Base-by-base conservation (phyloP, 768 basidiomycete species). In the Serendipita vermifera region DNA sequence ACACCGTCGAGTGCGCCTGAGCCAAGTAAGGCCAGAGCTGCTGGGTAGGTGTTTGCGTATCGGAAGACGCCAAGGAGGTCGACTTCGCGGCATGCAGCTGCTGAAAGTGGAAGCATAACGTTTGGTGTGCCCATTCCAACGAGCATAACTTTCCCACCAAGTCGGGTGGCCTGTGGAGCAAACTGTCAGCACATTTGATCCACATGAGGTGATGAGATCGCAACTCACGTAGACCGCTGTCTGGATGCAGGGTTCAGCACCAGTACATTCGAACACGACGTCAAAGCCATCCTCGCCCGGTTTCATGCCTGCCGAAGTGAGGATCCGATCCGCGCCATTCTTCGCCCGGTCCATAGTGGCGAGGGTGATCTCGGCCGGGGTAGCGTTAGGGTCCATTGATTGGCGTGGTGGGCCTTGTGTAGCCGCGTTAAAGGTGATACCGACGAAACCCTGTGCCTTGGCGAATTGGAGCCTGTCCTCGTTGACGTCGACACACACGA, bases 121-220 rank as follows among this genome's bases (percentile, higher is more conserved):
- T 83, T 85, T 58, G 83, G 79, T 14, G 89, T 80, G 62, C 94
- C 94, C 94, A 98, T 98, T 20, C 94, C 94, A 61, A 98, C 81
- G 63, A 91, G 85, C 76, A 90, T 83, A 56, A 96, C 88, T 66
- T 85, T 89, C 51, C 89, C 88, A 53, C 92, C 93, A 15, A 86
- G 74, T 54, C 77, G 73, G 14, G 92, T 89, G 63, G 83, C 79
- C 89, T 91, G 67, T 32, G 54, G 38, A 57, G 51, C 32, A 39
- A 53, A 38, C 5, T n/a, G 26, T 39, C 29, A 55, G 22, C 55
- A 55, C 29, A 53, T 33, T n/a, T 29, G 43, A 33, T 57, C 43
- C 65, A 59, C 62, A 24, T 55, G 64, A 55, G 17, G 36, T 17
- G 31, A 22, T 7, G 22, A 22, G n/a, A 5, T 24, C 35, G 26